Conservation (phyloP, 78 protist species). For the Planoprotostelium fungivorum region DNA sequence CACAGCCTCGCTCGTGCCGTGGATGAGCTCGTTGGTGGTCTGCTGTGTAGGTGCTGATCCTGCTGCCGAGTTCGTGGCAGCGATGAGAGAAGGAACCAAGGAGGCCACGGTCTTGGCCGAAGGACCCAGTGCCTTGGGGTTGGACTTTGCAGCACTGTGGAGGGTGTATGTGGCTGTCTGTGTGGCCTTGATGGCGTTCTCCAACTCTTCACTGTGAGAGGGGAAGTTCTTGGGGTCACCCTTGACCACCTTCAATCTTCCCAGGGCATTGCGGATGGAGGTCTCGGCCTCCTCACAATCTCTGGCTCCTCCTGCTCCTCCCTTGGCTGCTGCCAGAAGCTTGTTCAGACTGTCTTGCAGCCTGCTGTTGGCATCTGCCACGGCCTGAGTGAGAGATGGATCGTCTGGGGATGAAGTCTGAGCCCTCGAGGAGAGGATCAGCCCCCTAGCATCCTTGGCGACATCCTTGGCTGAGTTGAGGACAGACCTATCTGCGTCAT, state of each 20-base stretch:
- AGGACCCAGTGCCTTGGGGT: constrained; percentile 51
- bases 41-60: background rate
- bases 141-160: constrained; percentile 3
- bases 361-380: constrained; percentile 40
- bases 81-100: constrained; percentile 33
- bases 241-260: background rate
- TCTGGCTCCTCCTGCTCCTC: constrained; percentile 64
- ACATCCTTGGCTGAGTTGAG: constrained; percentile 60
- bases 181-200: background rate
- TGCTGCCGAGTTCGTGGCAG: constrained; percentile 11
- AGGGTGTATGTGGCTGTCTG: constrained; percentile 1
- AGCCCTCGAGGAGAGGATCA: constrained; percentile 49
- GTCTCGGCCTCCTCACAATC: constrained; percentile 58
- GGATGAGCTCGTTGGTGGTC: background rate
- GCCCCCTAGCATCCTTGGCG: constrained; percentile 27
- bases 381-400: constrained; percentile 23
- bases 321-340: constrained; percentile 40
- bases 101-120: constrained; percentile 38
- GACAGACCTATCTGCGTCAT: too few species aligned
- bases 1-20: background rate
- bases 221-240: background rate
- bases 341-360: constrained; percentile 44
- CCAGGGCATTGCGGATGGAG: constrained; percentile 18
- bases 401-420: constrained; percentile 48
- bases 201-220: background rate